phyloP scores from a whole-genome alignment of 306 rosid genomes.

The Mimosa bimucronata region DNA sequence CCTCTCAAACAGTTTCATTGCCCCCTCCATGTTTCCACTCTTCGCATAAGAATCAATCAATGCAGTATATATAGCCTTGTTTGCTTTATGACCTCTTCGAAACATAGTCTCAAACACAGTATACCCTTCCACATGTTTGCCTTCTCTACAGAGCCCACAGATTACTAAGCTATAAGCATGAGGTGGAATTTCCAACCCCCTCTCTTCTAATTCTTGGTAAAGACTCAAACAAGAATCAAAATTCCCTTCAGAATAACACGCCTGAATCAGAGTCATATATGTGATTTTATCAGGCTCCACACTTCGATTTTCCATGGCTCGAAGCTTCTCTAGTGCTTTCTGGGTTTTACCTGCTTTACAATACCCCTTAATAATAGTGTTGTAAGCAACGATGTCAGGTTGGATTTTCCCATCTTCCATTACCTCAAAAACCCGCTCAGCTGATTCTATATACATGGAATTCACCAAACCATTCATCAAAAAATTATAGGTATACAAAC shows the following conservation, averaged over 20 bases:
- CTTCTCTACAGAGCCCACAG: conserved; percentile 67
- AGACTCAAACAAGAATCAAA: conserved; percentile 71
- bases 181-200: conserved; percentile 57
- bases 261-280: conserved; percentile 76
- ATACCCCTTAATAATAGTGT: conserved; percentile 80
- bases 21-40: conserved; percentile 63
- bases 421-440: conserved; percentile 66
- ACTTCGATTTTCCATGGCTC: conserved; percentile 60
- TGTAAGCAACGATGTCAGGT: conserved; percentile 75
- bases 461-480: conserved; percentile 76
- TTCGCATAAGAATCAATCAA: conserved; percentile 75
- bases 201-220: conserved; percentile 84
- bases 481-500: conserved; percentile 59
- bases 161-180: conserved; percentile 75
- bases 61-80: conserved; percentile 77
- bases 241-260: conserved; percentile 63
- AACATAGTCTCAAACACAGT: conserved; percentile 66
- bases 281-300: conserved; percentile 77
- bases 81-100: conserved; percentile 58
- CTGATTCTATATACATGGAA: conserved; percentile 65
- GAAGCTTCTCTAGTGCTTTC: conserved; percentile 57
- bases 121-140: conserved; percentile 69
- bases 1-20: conserved; percentile 67
- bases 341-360: conserved; percentile 66
- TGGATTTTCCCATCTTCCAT: conserved; percentile 62